Evolutionary conservation across 2,329 filamentous ascomycete species (phyloP), one percentile per base, ranked within the genome.

Genomic region (Verticillium zaregamsianum): DNA sequence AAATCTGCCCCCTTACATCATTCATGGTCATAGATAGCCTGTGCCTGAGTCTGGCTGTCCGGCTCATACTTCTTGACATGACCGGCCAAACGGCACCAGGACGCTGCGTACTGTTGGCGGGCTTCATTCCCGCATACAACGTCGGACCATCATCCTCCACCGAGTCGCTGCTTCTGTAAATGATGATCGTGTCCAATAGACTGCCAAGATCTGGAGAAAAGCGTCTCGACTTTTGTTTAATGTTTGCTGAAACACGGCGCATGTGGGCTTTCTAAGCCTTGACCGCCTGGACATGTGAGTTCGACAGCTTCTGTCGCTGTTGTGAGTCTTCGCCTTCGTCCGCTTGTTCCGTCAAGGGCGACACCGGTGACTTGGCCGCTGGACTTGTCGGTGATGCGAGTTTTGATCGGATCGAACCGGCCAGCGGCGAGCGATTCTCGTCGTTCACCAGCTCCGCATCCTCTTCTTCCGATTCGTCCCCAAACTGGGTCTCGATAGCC

Each of bases 401-500:
- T 52, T 20, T 52, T 5, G 45, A 52, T 8, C n/a, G 6, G n/a
- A 12, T 52, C 20, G 45, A 23, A 23, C n/a, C 9, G 3, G 45
- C 23, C 20, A 52, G 20, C 8, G 45, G 45, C 3, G 45, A 52
- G 9, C 45, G 45, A 23, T 25, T 9, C 4, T 14, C 56, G 17
- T 35, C 54, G 3, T 52, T 25, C 20, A 6, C 17, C 45, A 25
- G 45, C 9, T 52, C 28, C 14, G 25, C 33, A 2, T 32, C 40
- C 8, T 61, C 55, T 7, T 35, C 55, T 17, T 60, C 63, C 31
- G 52, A 58, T 56, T 68, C 69, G 37, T 65, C 63, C 17, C 69
- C 70, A 35, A 69, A 72, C 57, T 79, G 77, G 32, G 69, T 76
- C 57, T 82, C 81, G 39, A 84, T 79, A 0, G 79, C 81, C 11